These are phyloP conservation scores for Boletus rufocinnamomeus DNA, from an alignment of 768 basidiomycete species.

Conservation along the genomic window DNA sequence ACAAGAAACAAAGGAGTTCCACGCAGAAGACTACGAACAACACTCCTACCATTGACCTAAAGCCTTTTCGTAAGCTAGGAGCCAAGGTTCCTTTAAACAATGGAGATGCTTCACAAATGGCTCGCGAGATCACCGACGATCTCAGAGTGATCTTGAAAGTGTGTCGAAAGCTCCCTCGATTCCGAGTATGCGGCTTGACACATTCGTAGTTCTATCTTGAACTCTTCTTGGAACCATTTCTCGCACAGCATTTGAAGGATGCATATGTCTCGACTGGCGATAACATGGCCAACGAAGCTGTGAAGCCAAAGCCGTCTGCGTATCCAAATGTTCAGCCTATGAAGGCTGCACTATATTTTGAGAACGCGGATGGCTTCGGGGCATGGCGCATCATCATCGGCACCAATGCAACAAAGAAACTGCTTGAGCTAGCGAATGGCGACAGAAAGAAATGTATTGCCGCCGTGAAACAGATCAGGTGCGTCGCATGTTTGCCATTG, in stretches of 20 bases:
- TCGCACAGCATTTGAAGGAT: conserved; percentile 11
- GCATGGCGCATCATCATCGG: conserved; percentile 63
- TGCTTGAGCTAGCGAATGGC: conserved; percentile 48
- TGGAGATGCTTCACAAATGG: conserved; percentile 20
- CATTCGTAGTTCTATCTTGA: conserved; percentile 28
- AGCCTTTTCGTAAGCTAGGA: conserved; percentile 35
- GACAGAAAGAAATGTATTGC: conserved; percentile 51
- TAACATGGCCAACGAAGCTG: background rate
- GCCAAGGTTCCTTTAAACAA: conserved; percentile 27
- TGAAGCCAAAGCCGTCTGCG: conserved; percentile 15
- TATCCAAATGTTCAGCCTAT: conserved; percentile 55
- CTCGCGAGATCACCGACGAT: conserved; percentile 18
- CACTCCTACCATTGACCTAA: conserved; percentile 24
- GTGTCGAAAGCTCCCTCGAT: background rate
- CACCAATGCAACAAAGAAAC: conserved; percentile 47
- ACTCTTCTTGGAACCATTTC: conserved; percentile 19
- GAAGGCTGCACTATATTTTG: conserved; percentile 62
- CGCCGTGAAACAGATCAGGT: conserved; percentile 72
- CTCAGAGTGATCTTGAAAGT: conserved; percentile 37
- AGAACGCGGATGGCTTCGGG: conserved; percentile 60
- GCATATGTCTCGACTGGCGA: conserved; percentile 9
- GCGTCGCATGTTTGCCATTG: conserved; percentile 11
- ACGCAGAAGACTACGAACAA: conserved; percentile 20
- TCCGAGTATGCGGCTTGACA: conserved; percentile 1
- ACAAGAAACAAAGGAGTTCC: conserved; percentile 33